Evolutionary conservation across 371 early-diverging fungal genomes (phyloP), one percentile per base, ranked within the genome.

Genomic region (Lichtheimia ramosa): DNA sequence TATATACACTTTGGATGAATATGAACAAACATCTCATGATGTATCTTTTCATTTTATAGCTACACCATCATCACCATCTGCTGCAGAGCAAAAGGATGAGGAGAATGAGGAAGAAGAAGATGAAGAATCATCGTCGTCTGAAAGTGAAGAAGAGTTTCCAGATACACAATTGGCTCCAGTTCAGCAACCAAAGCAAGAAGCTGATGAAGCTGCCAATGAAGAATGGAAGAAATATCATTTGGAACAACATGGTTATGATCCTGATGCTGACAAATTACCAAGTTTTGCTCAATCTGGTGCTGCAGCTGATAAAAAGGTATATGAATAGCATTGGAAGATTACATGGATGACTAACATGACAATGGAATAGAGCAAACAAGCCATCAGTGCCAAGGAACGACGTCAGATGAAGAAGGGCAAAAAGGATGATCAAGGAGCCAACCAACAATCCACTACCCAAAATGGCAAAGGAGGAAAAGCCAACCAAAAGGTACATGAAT

Each of bases 371-470:
- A 28, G 54, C 15, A 89, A 85, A 49, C 83, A 81, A 57, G 78
- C 76, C 39, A 60, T 90, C 3, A 82, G 88, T 7, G 91, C 92
- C 24, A 93, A 89, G 65, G 89, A 93, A 70, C 85, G 92, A 4
- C 86, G 92, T 15, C 73, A 85, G 42, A 56, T 88, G 74, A 89
- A 88, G 50, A 91, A 92, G 53, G 74, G 80, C 25, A 75, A 78
- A 8, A 42, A 56, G 14, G 66, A 63, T 23, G 50, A 64, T 13
- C 62, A 52, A 1, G 66, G 62, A n/a, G 62, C 62, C 20, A 59
- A 54, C 25, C 64, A 46, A 50, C 51, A 48, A 53, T 28, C 57
- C 52, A n/a, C 50, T 46, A 27, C 43, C 50, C 6, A 48, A 65
- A 18, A 54, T 66, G 58, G 50, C 56, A 42, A 56, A 40, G 43